Conservation (phyloP, 768 basidiomycete genomes). For the Leccinum barrowsii region DNA sequence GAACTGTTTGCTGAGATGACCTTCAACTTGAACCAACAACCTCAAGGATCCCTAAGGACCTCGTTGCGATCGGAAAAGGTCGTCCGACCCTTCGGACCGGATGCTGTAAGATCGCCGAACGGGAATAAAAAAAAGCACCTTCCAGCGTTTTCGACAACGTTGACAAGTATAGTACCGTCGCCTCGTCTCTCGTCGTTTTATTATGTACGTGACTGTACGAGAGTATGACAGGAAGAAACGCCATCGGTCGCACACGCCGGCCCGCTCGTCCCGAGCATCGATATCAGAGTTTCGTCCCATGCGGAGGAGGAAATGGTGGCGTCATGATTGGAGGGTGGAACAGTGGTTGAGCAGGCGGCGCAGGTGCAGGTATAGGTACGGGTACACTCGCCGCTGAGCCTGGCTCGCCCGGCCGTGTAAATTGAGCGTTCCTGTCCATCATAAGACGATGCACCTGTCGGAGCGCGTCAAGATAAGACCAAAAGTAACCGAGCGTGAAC, state of each 20-base stretch:
- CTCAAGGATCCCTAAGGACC: background rate
- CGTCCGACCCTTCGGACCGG: background rate
- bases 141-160: constrained; percentile 8
- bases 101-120: background rate
- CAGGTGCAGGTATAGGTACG: constrained; percentile 22
- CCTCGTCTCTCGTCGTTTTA: background rate
- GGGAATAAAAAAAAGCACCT: background rate
- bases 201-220: constrained; percentile 22
- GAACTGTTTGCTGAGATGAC: background rate
- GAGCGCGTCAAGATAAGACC: constrained; percentile 10
- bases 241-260: background rate
- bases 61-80: constrained; percentile 1
- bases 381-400: constrained; percentile 11
- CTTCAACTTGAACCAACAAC: background rate
- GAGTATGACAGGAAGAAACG: background rate
- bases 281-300: constrained; percentile 28
- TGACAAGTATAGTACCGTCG: background rate
- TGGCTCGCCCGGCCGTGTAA: constrained; percentile 38
- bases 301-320: constrained; percentile 27
- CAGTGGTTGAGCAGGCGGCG: constrained; percentile 17
- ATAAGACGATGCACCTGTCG: constrained; percentile 62
- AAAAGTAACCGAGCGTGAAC: constrained; percentile 13
- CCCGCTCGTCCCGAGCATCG: constrained; percentile 9
- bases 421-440: constrained; percentile 69
- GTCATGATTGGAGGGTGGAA: constrained; percentile 31